Percentiles rank a stretch among this genome's conserved stretches.
Evolutionary conservation across 2,329 filamentous ascomycete genomes (phyloP).

Genomic region (Stachybotrys chlorohalonatus): DNA sequence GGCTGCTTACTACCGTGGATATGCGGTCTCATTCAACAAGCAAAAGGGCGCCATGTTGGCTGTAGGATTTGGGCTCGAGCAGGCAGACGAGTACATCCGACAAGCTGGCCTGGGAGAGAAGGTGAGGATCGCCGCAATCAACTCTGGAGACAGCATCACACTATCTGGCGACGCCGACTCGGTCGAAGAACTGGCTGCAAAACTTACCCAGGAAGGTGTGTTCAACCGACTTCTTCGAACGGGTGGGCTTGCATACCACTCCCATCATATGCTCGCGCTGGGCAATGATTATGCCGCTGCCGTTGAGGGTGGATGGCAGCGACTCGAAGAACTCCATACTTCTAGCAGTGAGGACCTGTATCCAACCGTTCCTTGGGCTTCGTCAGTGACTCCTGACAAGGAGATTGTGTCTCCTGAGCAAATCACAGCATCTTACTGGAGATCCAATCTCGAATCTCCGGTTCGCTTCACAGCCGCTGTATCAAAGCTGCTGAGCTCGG

Average conservation of each 20-base stretch:
- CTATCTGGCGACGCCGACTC: constrained; percentile 14
- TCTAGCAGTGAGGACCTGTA: not conserved
- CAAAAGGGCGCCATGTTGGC: not conserved
- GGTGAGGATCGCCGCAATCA: constrained; percentile 6
- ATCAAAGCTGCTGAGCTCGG: not conserved
- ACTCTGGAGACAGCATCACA: constrained; percentile 17
- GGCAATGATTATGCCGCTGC: not conserved
- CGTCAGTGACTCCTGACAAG: constrained; percentile 1
- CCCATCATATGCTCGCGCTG: constrained; percentile 11
- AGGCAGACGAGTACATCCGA: not conserved
- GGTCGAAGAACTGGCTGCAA: constrained; percentile 3
- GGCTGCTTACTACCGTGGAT: constrained; percentile 9
- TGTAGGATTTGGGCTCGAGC: not conserved
- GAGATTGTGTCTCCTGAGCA: not conserved
- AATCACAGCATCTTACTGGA: not conserved
- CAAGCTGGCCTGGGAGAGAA: not conserved
- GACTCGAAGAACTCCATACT: not conserved
- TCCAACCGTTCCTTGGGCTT: not conserved
- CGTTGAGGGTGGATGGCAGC: not conserved
- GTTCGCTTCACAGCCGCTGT: not conserved
- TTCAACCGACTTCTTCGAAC: constrained; percentile 14
- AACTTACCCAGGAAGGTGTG: constrained; percentile 4
- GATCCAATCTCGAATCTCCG: constrained; percentile 2
- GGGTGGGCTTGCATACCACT: constrained; percentile 16
- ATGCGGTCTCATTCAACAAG: not conserved